These are phyloP conservation scores for Tillandsia fasciculata DNA, from an alignment of 176 grass and related monocot species.

Conservation along the genomic window DNA sequence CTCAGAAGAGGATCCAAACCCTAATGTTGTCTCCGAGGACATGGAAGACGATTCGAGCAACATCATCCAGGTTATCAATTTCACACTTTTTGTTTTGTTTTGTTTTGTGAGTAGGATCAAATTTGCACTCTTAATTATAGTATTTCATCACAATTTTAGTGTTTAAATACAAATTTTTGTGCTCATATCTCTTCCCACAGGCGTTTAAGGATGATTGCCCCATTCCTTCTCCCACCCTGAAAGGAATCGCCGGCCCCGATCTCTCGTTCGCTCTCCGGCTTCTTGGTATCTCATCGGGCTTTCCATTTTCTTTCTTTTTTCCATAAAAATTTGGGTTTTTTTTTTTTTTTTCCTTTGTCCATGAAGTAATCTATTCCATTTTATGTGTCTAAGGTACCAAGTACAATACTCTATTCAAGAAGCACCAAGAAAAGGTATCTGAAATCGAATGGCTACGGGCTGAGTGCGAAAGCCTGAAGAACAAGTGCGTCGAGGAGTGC, in stretches of 20 bases:
- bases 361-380: neutral
- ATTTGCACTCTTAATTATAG: neutral
- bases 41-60: neutral
- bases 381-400: conserved; percentile 35
- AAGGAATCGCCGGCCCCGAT: conserved; percentile 43
- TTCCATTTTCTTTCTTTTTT: conserved; percentile 6
- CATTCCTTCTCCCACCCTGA: conserved; percentile 41
- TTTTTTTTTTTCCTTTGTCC: conserved; percentile 2
- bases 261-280: conserved; percentile 36
- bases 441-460: neutral
- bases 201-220: conserved; percentile 22
- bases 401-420: conserved; percentile 54
- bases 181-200: conserved; percentile 23
- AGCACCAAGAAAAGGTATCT: conserved; percentile 13
- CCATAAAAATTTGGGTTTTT: neutral
- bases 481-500: conserved; percentile 58
- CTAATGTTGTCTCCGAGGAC: neutral
- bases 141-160: neutral
- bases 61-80: conserved; percentile 9
- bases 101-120: neutral
- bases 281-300: conserved; percentile 33
- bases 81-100: neutral
- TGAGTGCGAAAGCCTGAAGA: neutral
- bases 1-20: neutral
- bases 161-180: neutral